Base-by-base conservation (phyloP, 345 rosid species). In the Viola odorata region DNA sequence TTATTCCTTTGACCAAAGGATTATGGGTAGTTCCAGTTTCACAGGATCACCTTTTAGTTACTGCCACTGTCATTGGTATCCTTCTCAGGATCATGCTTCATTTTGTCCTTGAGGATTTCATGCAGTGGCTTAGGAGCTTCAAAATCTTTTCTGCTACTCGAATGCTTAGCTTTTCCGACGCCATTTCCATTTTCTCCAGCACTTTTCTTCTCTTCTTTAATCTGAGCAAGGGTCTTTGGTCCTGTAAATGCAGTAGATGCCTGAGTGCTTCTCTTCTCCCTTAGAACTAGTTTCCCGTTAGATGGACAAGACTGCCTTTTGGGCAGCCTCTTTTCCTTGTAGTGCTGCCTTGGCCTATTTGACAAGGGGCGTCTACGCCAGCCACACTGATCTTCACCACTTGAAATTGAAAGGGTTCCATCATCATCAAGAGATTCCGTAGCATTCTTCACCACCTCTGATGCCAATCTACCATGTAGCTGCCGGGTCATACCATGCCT, bases 201-300 rank as follows among this genome's bases (percentile, higher is more conserved):
- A 12, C 45, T 76, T 38, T 57, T 77, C 77, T 75, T 75, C 78
- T 75, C 82, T 75, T 84, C 78, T 57, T 47, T 77, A 60, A 81
- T 77, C 76, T 81, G 79, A 32, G 80, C 79, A 64, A 79, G 82
- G 58, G 78, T 75, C 75, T 69, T 81, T 53, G 89, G 86, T 53
- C 84, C 77, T 23, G 78, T 58, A 67, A 84, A 84, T 58, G 70
- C 51, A 56, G 47, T 55, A 53, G 76, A 60, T 8, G 57, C 59
- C 49, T 53, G 57, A n/a, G n/a, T 37, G 51, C 61, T 67, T 65
- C 60, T 73, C 69, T 44, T 67, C 59, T 64, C 73, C 59, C 73
- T 65, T 15, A 71, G 45, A 63, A 65, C 32, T 59, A 61, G 58
- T 57, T 75, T 69, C 72, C 72, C 70, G 39, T 70, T 72, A 36